Percentiles rank a stretch among this genome's conserved stretches.
phyloP scores from a whole-genome alignment of 257 asterid genomes.

The Echites panduratus region DNA sequence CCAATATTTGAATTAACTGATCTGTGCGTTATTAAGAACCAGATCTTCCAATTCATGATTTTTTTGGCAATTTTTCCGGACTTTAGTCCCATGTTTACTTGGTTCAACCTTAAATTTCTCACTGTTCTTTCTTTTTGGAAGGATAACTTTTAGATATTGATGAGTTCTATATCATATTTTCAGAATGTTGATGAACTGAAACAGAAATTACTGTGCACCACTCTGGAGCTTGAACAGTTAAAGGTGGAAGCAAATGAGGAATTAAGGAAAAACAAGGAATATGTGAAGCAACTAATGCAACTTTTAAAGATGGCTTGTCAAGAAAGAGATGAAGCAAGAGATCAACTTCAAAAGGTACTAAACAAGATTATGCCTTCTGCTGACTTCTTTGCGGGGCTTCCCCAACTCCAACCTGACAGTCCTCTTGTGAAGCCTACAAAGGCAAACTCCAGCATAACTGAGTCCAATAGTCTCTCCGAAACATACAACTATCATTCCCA shows the following conservation, averaged over 20 bases:
- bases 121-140: neutral
- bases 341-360: constrained; percentile 36
- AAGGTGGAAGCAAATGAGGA: constrained; percentile 30
- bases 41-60: neutral
- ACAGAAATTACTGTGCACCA: constrained; percentile 23
- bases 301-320: constrained; percentile 21
- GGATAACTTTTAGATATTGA: neutral
- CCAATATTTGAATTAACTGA: constrained; percentile 10
- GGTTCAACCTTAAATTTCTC: neutral
- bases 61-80: neutral
- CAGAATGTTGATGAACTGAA: constrained; percentile 37
- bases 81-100: neutral
- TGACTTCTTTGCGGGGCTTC: constrained; percentile 7
- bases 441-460: constrained; percentile 57
- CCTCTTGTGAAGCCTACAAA: constrained; percentile 24
- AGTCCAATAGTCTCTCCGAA: constrained; percentile 55
- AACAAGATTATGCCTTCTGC: constrained; percentile 21
- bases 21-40: neutral
- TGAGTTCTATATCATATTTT: neutral
- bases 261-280: constrained; percentile 27
- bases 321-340: constrained; percentile 41
- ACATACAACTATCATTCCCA: constrained; percentile 42
- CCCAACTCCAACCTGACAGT: constrained; percentile 23
- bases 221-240: constrained; percentile 31
- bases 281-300: constrained; percentile 22